Evolutionary conservation across 2,329 filamentous ascomycete species (phyloP), one percentile per base, ranked within the genome.

Genomic region (Plenodomus lindquistii): DNA sequence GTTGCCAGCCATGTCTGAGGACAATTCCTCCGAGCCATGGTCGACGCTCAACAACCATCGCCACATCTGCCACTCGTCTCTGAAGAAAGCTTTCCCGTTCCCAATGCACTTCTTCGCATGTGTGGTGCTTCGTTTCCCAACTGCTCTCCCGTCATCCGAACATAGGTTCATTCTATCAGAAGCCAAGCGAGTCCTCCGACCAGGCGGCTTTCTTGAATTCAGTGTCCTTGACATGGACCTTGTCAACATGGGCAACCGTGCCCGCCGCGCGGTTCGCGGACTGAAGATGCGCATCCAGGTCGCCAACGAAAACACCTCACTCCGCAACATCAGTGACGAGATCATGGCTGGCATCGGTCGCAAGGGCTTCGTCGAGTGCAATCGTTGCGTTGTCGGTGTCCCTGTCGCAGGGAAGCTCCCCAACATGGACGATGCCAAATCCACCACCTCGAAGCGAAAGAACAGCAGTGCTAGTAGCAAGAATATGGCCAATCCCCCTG

Each of bases 191-290:
- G 89, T 93, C 0, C 77, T 94, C 21, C 86, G 88, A 54, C 87
- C 89, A 0, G 87, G 87, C 10, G 89, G 89, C 0, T 88, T 86
- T 63, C 81, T 94, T n/a, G 89, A 94, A 70, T 75, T 92, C 16
- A 86, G 85, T 0, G 85, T 91, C 31, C 79, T 94, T 1, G 89
- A 94, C 55, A 79, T 91, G 10, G 89, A 94, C 63, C 80, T 94
- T 50, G 85, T 91, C 71, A 91, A 90, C 65, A 91, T 93, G 87
- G 89, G 89, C 0, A 85, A 82, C 45, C 81, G 82, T 13, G 85
- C 86, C 1, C 82, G 89, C 5, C 82, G 85, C 15, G 82, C 86
- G 0, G 81, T 93, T 2, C 83, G 88, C 3, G 81, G 79, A 0
- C 74, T 93, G 47, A 93, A 92, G 71, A 85, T 90, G 62, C 78